Evolutionary conservation across 2,329 filamentous ascomycete genomes (phyloP).

Genomic region (Ploettnerulaceae sp.): DNA sequence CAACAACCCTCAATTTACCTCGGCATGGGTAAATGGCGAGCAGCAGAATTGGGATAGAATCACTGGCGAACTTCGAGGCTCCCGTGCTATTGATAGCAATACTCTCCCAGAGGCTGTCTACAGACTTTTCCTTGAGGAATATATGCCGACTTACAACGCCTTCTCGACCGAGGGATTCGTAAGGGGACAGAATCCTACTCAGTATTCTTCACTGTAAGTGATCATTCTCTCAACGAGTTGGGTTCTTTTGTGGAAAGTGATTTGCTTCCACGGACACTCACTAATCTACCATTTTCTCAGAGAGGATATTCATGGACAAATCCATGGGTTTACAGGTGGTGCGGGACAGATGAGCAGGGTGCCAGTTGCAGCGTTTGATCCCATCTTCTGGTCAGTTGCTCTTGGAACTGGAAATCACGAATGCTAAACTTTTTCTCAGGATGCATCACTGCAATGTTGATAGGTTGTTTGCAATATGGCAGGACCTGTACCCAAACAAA

Average conservation of each 20-base stretch:
- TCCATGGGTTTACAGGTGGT: conserved; percentile 39
- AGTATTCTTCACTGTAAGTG: conserved; percentile 33
- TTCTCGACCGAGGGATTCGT: conserved; percentile 13
- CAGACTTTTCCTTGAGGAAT: conserved; percentile 15
- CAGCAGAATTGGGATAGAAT: conserved; percentile 11
- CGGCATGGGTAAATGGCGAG: conserved; percentile 14
- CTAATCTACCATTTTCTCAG: background rate
- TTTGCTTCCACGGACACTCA: background rate
- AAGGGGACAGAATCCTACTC: conserved; percentile 3
- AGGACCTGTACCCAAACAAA: conserved; percentile 36
- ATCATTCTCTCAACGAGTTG: too few species aligned
- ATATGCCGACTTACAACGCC: conserved; percentile 11
- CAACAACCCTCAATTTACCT: conserved; percentile 1
- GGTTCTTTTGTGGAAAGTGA: background rate
- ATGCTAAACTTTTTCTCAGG: conserved; percentile 14
- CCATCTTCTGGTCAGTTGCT: conserved; percentile 37
- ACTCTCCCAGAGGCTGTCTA: conserved; percentile 16
- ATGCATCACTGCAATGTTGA: conserved; percentile 54
- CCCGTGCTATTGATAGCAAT: conserved; percentile 8
- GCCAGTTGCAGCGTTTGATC: conserved; percentile 40
- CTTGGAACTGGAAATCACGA: background rate
- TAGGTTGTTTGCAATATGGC: conserved; percentile 50
- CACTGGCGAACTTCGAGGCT: conserved; percentile 10
- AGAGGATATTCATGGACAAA: conserved; percentile 39
- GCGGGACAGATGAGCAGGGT: conserved; percentile 37